These are phyloP conservation scores for Malassezia japonica DNA, from an alignment of 1,284 basidiomycete genomes.

Conservation along the genomic window DNA sequence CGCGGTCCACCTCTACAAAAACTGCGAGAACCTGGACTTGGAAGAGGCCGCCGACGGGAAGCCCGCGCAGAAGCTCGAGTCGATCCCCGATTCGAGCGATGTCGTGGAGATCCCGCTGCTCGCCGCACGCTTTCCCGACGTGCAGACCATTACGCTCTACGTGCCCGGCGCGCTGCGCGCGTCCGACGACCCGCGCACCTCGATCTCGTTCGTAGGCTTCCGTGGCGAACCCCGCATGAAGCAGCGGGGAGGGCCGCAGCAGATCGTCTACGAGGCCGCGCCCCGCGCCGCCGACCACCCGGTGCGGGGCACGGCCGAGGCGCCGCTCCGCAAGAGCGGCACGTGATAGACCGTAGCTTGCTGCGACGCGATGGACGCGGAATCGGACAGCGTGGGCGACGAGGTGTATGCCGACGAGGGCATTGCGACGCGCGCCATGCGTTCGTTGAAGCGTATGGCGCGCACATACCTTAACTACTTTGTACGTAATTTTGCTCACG, in stretches of 20 bases:
- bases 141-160: constrained; percentile 34
- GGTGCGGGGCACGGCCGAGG: constrained; percentile 20
- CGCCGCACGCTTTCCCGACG: constrained; percentile 37
- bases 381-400: neutral
- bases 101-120: constrained; percentile 36
- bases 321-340: constrained; percentile 8
- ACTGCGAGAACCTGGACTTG: constrained; percentile 32
- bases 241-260: constrained; percentile 21
- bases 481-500: constrained; percentile 5
- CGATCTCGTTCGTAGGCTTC: constrained; percentile 40
- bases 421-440: neutral
- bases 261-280: constrained; percentile 42
- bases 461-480: constrained; percentile 29
- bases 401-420: neutral
- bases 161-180: constrained; percentile 23
- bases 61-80: constrained; percentile 26
- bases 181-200: constrained; percentile 8
- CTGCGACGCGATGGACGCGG: neutral
- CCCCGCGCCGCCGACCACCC: constrained; percentile 39
- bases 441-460: neutral
- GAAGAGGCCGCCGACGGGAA: constrained; percentile 20
- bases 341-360: neutral
- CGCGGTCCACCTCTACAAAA: constrained; percentile 31
- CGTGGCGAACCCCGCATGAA: constrained; percentile 22
- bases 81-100: constrained; percentile 29